Evolutionary conservation across 2,329 filamentous ascomycete species (phyloP), one percentile per base, ranked within the genome.

Genomic region (Dothidotthia symphoricarpi): DNA sequence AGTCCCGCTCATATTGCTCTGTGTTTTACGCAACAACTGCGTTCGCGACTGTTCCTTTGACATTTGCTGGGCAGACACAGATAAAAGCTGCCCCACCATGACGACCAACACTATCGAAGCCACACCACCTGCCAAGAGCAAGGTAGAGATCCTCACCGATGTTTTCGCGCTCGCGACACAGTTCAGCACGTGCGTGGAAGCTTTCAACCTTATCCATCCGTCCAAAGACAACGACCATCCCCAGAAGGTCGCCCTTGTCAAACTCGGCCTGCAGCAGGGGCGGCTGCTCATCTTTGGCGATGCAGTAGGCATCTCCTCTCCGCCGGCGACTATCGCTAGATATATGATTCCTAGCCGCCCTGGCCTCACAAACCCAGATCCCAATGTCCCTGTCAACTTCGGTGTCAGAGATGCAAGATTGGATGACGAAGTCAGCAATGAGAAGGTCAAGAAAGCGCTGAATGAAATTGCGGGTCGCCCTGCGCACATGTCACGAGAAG

Each of bases 221-320:
- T 56, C 59, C 31, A 68, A 69, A 31, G 63, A 69, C 41, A 67
- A 66, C 49, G 64, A 70, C 27, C 66, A 64, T 41, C 57, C 61
- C 11, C 70, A 75, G 45, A 69, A 70, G 43, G 61, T 72, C 15
- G 61, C 69, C 15, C 61, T 73, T 17, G 60, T 67, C 3, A 64
- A 67, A 35, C 56, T 74, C 5, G 71, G 71, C 36, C 62, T 75
- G 16, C 68, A 74, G 47, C 72, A 75, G 51, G 69, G 69, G 25
- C 62, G 71, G 16, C 61, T 75, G 30, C 58, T 75, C 38, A 72
- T 73, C 41, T 74, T 71, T 61, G 72, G 71, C n/a, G 69, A 72
- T 49, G 66, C 67, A 4, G 61, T 74, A 9, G 71, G 71, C 16
- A 67, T 75, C 17, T 66, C 64, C 14, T 69, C 69, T 14, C 70